phyloP scores from a whole-genome alignment of 331 rosid species.

The Acacia pycnantha region DNA sequence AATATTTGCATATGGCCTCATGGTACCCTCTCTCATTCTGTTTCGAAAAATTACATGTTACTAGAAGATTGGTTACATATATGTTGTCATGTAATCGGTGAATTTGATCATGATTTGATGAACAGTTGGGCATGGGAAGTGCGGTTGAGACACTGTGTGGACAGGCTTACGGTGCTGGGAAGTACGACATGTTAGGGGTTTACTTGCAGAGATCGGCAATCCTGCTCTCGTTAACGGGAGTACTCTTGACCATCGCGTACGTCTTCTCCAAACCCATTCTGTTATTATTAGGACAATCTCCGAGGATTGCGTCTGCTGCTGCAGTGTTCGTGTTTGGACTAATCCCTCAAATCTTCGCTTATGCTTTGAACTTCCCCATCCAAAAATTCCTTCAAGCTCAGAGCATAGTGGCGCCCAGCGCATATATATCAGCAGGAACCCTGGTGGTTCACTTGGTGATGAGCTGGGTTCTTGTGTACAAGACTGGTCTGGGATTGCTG shows the following conservation, averaged over 20 bases:
- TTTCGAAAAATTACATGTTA: background rate
- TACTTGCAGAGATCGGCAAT: conserved; percentile 71
- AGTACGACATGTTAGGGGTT: conserved; percentile 55
- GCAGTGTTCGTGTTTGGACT: conserved; percentile 62
- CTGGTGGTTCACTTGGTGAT: conserved; percentile 50
- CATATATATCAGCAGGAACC: conserved; percentile 55
- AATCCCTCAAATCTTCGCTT: conserved; percentile 77
- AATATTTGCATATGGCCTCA: conserved; percentile 66
- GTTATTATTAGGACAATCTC: conserved; percentile 49
- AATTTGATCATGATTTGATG: background rate
- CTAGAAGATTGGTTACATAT: background rate
- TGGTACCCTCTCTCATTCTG: conserved; percentile 37
- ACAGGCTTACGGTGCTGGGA: conserved; percentile 72
- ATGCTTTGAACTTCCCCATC: conserved; percentile 68
- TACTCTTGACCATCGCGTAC: conserved; percentile 37
- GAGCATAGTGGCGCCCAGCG: conserved; percentile 73
- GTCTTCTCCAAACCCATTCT: conserved; percentile 46
- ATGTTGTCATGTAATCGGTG: background rate
- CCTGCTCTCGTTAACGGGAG: conserved; percentile 39
- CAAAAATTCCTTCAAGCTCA: conserved; percentile 82
- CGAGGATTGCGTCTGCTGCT: conserved; percentile 51
- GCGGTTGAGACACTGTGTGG: conserved; percentile 89
- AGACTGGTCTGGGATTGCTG: conserved; percentile 55
- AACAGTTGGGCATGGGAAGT: conserved; percentile 88
- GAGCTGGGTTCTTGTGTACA: conserved; percentile 62